A percentile compares a stretch with the other conserved stretches of the same genome.
These are phyloP conservation scores for Eutrema salsugineum DNA, from an alignment of 441 rosid species.

Conservation along the genomic window DNA sequence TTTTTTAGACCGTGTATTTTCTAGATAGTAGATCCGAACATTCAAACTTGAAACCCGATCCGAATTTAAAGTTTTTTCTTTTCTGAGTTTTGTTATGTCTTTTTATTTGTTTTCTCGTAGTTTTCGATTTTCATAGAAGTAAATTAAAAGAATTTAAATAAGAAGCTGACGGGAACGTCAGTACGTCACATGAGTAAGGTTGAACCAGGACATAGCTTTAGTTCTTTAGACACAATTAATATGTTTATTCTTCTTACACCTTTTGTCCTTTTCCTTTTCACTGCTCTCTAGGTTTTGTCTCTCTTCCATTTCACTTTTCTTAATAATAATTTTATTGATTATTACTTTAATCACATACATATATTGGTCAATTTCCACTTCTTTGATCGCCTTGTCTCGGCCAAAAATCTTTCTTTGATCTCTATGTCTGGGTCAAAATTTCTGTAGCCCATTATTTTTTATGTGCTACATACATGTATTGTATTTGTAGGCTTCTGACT, in stretches of 20 bases:
- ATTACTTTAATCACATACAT: conserved; percentile 8
- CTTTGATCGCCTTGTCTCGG: conserved; percentile 3
- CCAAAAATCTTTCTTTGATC: conserved; percentile 16
- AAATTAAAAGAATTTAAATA: background rate
- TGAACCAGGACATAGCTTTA: conserved; percentile 24
- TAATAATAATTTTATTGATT: background rate
- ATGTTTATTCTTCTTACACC: conserved; percentile 26
- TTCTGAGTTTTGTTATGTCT: background rate
- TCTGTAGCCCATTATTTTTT: background rate
- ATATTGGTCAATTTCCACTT: background rate
- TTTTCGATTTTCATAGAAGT: background rate
- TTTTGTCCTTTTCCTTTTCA: conserved; percentile 14
- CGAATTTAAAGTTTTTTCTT: background rate
- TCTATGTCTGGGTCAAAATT: conserved; percentile 7
- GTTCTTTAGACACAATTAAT: conserved; percentile 26
- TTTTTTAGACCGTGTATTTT: background rate
- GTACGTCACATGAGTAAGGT: conserved; percentile 25
- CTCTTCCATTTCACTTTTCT: conserved; percentile 1
- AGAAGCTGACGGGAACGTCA: conserved; percentile 29
- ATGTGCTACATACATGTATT: background rate
- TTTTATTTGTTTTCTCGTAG: background rate
- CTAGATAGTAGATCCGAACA: background rate
- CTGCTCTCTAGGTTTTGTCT: conserved; percentile 24
- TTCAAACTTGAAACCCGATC: background rate
- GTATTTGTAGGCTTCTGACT: background rate